phyloP scores from a whole-genome alignment of 2,329 filamentous ascomycete species.

The Colletotrichum eremochloae region DNA sequence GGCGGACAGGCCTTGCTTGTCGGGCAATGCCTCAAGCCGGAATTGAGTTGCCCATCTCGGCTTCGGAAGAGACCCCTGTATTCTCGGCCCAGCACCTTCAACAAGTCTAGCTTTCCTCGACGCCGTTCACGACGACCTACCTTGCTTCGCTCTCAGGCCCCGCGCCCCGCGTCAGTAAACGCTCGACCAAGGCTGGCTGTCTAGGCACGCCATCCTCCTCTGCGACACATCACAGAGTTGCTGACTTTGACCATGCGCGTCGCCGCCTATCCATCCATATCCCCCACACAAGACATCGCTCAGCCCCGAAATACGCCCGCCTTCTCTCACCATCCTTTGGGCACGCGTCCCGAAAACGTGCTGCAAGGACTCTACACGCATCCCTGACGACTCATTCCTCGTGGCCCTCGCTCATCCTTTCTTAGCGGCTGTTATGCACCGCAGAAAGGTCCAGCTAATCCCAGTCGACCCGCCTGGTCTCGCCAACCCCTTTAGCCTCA shows the following conservation, averaged over 20 bases:
- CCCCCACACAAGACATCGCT: conserved; percentile 11
- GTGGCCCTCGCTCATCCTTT: neutral
- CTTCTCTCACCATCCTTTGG: neutral
- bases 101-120: conserved; percentile 24
- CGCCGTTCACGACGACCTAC: neutral
- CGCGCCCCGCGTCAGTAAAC: neutral
- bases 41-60: conserved; percentile 17
- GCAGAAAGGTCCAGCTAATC: conserved; percentile 4
- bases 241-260: neutral
- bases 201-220: neutral
- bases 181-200: neutral
- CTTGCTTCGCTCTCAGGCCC: conserved; percentile 1
- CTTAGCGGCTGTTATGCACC: conserved; percentile 13
- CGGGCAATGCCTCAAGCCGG: conserved; percentile 6
- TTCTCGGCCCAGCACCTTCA: conserved; percentile 21
- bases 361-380: neutral
- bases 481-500: conserved; percentile 21
- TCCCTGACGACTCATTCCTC: conserved; percentile 4
- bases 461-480: conserved; percentile 6
- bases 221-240: neutral
- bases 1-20: conserved; percentile 1
- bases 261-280: neutral
- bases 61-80: conserved; percentile 9
- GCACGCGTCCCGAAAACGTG: neutral
- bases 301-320: conserved; percentile 12